phyloP scores from a whole-genome alignment of 345 rosid species.

The Arabidopsis suecica region DNA sequence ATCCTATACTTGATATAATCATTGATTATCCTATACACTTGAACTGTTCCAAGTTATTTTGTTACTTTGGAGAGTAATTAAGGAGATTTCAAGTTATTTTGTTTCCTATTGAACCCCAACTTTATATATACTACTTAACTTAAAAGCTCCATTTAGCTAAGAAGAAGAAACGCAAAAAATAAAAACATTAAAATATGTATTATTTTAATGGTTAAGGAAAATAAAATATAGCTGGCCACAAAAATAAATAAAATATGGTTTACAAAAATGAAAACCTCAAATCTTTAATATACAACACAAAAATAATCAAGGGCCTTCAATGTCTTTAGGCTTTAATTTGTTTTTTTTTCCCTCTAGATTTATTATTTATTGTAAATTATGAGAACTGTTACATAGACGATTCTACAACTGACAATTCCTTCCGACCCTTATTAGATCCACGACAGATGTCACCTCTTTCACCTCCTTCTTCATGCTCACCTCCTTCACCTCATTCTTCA shows the following conservation, averaged over 20 bases:
- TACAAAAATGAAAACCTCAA: background rate
- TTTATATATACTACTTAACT: background rate
- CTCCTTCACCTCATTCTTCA: too few relatives aligned
- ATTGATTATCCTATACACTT: background rate
- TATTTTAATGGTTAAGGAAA: background rate
- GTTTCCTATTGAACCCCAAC: background rate
- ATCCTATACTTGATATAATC: background rate
- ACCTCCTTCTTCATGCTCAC: too few relatives aligned
- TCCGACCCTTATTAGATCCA: too few relatives aligned
- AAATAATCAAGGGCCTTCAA: background rate
- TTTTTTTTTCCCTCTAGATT: too few relatives aligned
- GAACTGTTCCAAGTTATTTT: background rate
- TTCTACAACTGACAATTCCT: too few relatives aligned
- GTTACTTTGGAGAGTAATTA: background rate
- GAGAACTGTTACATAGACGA: too few relatives aligned
- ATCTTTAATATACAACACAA: background rate
- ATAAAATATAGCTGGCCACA: background rate
- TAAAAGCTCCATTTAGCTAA: background rate
- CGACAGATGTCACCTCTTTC: too few relatives aligned
- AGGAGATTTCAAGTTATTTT: background rate
- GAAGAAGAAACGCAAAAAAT: background rate
- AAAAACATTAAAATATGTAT: background rate
- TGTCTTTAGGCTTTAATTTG: background rate
- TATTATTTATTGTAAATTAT: too few relatives aligned
- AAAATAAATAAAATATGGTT: background rate